These are phyloP conservation scores for Ophiostoma fasciatum DNA, from an alignment of 2,329 filamentous ascomycete genomes.

Conservation along the genomic window DNA sequence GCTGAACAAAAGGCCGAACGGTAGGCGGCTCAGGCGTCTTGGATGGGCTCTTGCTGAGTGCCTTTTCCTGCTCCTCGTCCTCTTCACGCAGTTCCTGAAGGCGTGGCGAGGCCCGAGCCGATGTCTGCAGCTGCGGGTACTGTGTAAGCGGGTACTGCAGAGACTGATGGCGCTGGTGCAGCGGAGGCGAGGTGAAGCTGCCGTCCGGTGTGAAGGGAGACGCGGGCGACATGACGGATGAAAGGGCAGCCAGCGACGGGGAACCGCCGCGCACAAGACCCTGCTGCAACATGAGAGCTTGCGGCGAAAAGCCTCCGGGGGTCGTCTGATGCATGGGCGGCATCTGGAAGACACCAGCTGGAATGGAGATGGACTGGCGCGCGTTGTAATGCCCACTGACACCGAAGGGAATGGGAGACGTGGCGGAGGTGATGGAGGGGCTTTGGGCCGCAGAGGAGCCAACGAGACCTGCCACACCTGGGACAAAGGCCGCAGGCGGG, in stretches of 20 bases:
- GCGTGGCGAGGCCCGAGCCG: conserved; percentile 40
- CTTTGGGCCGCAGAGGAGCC: conserved; percentile 44
- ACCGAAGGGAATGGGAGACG: conserved; percentile 56
- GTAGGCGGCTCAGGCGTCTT: conserved; percentile 35
- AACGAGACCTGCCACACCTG: not conserved
- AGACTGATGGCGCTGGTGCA: conserved; percentile 44
- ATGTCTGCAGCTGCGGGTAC: conserved; percentile 41
- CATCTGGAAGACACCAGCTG: conserved; percentile 49
- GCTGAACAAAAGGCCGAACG: conserved; percentile 25
- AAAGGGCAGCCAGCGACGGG: conserved; percentile 43
- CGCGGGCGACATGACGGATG: conserved; percentile 45
- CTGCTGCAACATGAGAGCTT: conserved; percentile 36
- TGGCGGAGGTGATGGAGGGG: conserved; percentile 47
- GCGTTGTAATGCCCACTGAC: conserved; percentile 46
- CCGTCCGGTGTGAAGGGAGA: conserved; percentile 46
- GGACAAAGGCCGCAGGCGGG: conserved; percentile 40
- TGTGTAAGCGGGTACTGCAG: conserved; percentile 42
- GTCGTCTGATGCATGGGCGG: conserved; percentile 38
- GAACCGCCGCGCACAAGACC: conserved; percentile 43
- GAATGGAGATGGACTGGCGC: conserved; percentile 56
- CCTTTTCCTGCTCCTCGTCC: conserved; percentile 41
- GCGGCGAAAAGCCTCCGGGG: conserved; percentile 43
- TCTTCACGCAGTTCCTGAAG: conserved; percentile 62
- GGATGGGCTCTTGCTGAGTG: conserved; percentile 33
- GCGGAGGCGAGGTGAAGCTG: conserved; percentile 24